Conservation (phyloP, 163 green algal species). For the Chlamydomonas reinhardtii region DNA sequence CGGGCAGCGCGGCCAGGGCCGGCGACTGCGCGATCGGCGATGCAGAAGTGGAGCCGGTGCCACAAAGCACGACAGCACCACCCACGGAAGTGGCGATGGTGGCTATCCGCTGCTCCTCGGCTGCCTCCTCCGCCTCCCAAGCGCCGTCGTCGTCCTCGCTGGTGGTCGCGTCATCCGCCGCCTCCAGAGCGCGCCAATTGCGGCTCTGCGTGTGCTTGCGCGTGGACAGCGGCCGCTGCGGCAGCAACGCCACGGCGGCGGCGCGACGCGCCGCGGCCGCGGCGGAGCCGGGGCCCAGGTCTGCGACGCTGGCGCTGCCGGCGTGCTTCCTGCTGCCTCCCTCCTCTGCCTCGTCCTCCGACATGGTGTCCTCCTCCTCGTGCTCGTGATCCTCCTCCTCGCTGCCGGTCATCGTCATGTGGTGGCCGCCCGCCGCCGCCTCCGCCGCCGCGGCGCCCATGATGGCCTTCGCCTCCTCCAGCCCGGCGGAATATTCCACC, state of each 20-base stretch:
- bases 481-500: slow-evolving; percentile 1
- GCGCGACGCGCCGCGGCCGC: too few relatives aligned
- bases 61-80: too few relatives aligned
- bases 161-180: too few relatives aligned
- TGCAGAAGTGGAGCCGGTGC: not conserved
- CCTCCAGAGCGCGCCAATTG: too few relatives aligned
- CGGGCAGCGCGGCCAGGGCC: too few relatives aligned
- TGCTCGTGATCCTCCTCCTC: slow-evolving; percentile 18
- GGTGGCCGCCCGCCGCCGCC: not conserved
- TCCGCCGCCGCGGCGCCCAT: not conserved
- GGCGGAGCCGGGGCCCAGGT: not conserved
- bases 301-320: too few relatives aligned
- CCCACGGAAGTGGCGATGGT: too few relatives aligned
- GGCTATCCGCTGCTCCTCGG: too few relatives aligned
- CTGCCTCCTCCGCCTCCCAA: too few relatives aligned
- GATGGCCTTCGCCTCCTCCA: not conserved
- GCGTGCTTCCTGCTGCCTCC: not conserved
- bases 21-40: too few relatives aligned
- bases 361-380: not conserved
- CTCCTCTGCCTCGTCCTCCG: not conserved
- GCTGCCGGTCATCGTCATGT: slow-evolving; percentile 12
- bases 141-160: too few relatives aligned
- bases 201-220: too few relatives aligned
- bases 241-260: not conserved
- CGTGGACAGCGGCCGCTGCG: not conserved